Evolutionary conservation across 331 rosid genomes (phyloP), one percentile per base, ranked within the genome.

Genomic region (Malus hybrid): DNA sequence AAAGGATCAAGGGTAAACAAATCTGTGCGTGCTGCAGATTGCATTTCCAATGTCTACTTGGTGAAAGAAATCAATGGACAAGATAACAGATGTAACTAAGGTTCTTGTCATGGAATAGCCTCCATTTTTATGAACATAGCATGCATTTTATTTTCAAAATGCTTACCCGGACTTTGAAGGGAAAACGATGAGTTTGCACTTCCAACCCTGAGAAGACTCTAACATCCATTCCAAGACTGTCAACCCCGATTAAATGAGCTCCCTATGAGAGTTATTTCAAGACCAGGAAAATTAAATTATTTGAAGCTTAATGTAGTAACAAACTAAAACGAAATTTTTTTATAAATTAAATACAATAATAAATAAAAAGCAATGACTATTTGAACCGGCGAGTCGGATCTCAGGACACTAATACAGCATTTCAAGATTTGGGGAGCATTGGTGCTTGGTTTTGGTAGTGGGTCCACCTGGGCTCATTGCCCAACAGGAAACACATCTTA

Each of bases 181-280:
- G 91, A 87, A 94, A 94, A 52, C 97, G 95, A 74, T 81, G 88
- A 56, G 96, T 94, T 75, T 83, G 89, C 42, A 94, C 88, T 83
- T 91, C 93, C 72, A 76, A 69, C 67, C 96, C 97, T 2, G 84
- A 78, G 59, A 81, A 81, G 70, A 91, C 81, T 81, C 98, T 87
- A 67, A 91, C 92, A 80, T 94, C 97, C 88, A 94, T 73, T 78
- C 98, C 98, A 73, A 94, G 92, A 80, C 95, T 85, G 85, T 94
- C 98, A 64, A 94, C 88, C 63, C 98, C 97, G 54, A 91, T 85
- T 83, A 94, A 85, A 81, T 69, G 79, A 74, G 98, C 98, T 80
- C 87, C 92, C 98, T 94, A 74, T 34, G 80, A 77, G 75, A 76
- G 69, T 34, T 36, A 54, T 75, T 48, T 5, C 61, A 18, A 33